phyloP scores from a whole-genome alignment of 441 rosid genomes.

The Eutrema salsugineum region DNA sequence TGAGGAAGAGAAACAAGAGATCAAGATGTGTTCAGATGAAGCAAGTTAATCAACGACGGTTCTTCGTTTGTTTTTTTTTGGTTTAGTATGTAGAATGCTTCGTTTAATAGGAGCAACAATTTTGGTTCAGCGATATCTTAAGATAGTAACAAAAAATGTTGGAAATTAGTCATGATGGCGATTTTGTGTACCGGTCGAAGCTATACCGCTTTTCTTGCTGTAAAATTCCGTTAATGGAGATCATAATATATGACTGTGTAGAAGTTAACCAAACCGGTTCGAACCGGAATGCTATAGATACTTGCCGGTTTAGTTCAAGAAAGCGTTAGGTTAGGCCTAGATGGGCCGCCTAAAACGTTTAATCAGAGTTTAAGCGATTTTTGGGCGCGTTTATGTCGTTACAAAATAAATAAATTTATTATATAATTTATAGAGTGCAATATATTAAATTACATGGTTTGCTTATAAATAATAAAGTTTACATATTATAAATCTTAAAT shows the following conservation, averaged over 20 bases:
- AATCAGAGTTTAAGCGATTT: no score
- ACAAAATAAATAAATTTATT: no score
- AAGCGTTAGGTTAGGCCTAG: no score
- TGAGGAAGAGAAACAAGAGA: slow-evolving; percentile 18
- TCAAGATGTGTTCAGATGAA: slow-evolving; percentile 5
- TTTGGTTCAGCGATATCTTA: slow-evolving; percentile 3
- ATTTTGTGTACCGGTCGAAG: not conserved
- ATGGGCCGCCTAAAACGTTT: no score
- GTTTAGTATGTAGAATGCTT: slow-evolving; percentile 33
- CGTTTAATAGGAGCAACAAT: slow-evolving; percentile 21
- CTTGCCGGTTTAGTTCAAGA: not conserved
- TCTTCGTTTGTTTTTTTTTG: not conserved
- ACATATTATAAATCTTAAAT: no score
- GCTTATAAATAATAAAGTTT: no score
- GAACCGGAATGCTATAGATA: not conserved
- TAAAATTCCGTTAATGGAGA: not conserved
- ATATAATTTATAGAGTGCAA: no score
- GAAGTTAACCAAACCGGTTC: not conserved
- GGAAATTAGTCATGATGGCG: not conserved
- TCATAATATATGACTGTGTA: not conserved
- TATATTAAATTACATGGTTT: no score
- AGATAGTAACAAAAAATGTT: not conserved
- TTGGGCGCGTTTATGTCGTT: no score
- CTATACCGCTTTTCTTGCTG: not conserved
- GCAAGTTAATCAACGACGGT: not conserved